A percentile compares a stretch with the other conserved stretches of the same genome.
phyloP scores from a whole-genome alignment of 164 flowering plant species.

The Berberis vulgaris region DNA sequence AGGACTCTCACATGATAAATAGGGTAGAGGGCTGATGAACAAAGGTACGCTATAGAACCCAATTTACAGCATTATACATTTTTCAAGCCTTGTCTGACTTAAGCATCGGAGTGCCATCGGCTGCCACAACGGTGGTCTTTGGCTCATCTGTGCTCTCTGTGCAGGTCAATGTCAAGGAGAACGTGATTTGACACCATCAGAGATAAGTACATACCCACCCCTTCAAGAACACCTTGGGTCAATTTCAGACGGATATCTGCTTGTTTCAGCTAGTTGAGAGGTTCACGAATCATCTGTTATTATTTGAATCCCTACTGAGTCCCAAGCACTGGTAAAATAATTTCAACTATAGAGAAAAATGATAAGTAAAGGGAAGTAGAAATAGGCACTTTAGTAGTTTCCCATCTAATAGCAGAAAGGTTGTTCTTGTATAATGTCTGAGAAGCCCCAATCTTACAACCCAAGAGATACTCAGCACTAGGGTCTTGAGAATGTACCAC shows the following conservation, averaged over 20 bases:
- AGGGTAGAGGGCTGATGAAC: too few species aligned
- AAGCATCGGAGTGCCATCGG: too few species aligned
- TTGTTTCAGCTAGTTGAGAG: slow-evolving; percentile 62
- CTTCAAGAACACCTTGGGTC: slow-evolving; percentile 89
- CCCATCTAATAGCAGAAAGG: slow-evolving; percentile 75
- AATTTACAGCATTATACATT: too few species aligned
- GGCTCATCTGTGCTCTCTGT: too few species aligned
- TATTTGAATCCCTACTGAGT: neutral
- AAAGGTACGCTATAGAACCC: too few species aligned
- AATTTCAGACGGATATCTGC: slow-evolving; percentile 78
- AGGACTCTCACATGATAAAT: too few species aligned
- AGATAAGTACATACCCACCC: slow-evolving; percentile 68
- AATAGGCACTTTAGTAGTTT: slow-evolving; percentile 62
- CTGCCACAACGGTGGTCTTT: too few species aligned
- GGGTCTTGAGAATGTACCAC: slow-evolving; percentile 82
- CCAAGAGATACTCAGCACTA: slow-evolving; percentile 69
- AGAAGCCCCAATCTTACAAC: slow-evolving; percentile 71
- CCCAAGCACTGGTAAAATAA: neutral
- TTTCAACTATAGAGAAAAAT: neutral
- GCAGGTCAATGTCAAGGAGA: too few species aligned
- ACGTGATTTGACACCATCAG: too few species aligned
- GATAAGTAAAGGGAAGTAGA: slow-evolving; percentile 3
- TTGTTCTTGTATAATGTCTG: slow-evolving; percentile 39
- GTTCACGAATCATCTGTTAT: slow-evolving; percentile 87
- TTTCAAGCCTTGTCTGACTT: too few species aligned